Conservation (phyloP, 345 rosid genomes). For the Erodium maritimum region DNA sequence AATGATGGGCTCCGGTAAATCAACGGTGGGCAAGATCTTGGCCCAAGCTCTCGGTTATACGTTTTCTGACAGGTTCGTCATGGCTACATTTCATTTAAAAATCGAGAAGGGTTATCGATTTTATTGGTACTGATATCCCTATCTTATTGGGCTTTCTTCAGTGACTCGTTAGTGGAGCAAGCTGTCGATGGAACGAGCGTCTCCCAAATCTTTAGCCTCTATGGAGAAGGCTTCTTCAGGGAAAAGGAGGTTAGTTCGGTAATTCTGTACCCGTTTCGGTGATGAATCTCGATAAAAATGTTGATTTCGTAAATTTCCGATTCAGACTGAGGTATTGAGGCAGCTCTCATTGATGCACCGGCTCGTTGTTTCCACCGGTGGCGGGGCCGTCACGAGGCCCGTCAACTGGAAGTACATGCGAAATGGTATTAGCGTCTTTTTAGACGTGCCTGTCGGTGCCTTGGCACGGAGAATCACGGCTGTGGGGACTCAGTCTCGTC, state of each 20-base stretch:
- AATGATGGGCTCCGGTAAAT: constrained; percentile 21
- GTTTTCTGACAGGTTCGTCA: constrained; percentile 70
- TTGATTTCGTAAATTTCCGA: constrained; percentile 1
- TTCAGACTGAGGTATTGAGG: constrained; percentile 55
- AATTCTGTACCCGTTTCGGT: neutral
- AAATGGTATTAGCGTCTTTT: constrained; percentile 78
- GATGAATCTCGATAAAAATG: neutral
- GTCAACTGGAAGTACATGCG: constrained; percentile 79
- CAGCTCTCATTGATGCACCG: constrained; percentile 44
- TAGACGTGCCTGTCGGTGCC: constrained; percentile 93
- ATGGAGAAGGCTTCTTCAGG: constrained; percentile 80
- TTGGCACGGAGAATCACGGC: constrained; percentile 86
- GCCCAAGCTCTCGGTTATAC: constrained; percentile 59
- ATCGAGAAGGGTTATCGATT: neutral
- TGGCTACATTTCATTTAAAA: neutral
- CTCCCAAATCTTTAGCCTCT: constrained; percentile 63
- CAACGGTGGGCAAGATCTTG: constrained; percentile 78
- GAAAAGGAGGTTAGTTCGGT: constrained; percentile 58
- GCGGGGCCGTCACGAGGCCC: constrained; percentile 76
- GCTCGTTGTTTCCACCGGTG: constrained; percentile 90
- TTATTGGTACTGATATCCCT: neutral
- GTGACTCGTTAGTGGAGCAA: constrained; percentile 68
- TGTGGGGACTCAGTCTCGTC: constrained; percentile 83
- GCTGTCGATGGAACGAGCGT: constrained; percentile 53
- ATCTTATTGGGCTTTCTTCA: constrained; percentile 13